These are phyloP conservation scores for Candida michaelii DNA, from an alignment of 805 yeast species.

Conservation along the genomic window DNA sequence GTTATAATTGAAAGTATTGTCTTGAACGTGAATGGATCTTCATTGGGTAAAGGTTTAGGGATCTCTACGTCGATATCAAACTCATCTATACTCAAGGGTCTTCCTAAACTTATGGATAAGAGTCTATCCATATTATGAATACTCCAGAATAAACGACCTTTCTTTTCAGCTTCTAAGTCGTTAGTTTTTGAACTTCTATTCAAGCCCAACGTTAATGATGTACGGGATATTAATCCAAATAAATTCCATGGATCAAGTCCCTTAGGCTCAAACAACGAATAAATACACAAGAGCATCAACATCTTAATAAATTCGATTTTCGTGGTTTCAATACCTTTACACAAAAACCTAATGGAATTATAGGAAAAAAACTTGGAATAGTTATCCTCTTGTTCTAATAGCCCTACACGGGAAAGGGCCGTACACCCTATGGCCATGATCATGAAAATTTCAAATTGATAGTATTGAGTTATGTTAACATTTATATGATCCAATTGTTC, in stretches of 20 bases:
- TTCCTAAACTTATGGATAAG: slow-evolving; percentile 48
- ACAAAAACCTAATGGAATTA: slow-evolving; percentile 39
- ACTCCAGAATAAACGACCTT: slow-evolving; percentile 50
- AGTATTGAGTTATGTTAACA: slow-evolving; percentile 26
- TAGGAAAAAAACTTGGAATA: slow-evolving; percentile 10
- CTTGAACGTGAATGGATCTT: slow-evolving; percentile 40
- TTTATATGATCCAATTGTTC: slow-evolving; percentile 22
- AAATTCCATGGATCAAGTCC: slow-evolving; percentile 55
- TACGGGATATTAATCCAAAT: slow-evolving; percentile 46
- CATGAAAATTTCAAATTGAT: slow-evolving; percentile 53
- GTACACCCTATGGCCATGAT: slow-evolving; percentile 57
- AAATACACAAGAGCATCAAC: slow-evolving; percentile 46
- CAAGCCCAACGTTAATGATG: slow-evolving; percentile 46
- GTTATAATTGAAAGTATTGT: slow-evolving; percentile 43
- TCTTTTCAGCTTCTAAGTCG: slow-evolving; percentile 35
- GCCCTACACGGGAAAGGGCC: slow-evolving; percentile 32
- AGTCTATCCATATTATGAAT: slow-evolving; percentile 49
- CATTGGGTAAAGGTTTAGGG: slow-evolving; percentile 40
- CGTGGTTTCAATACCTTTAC: slow-evolving; percentile 40
- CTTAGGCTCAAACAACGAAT: slow-evolving; percentile 50
- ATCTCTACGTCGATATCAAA: slow-evolving; percentile 48
- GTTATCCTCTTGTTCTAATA: slow-evolving; percentile 23
- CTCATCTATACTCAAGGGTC: slow-evolving; percentile 49
- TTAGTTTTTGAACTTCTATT: slow-evolving; percentile 33
- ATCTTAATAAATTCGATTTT: slow-evolving; percentile 41